Percentiles rank a stretch among this genome's conserved stretches.
phyloP scores from a whole-genome alignment of 257 asterid species.

The Solanum pinnatisectum region DNA sequence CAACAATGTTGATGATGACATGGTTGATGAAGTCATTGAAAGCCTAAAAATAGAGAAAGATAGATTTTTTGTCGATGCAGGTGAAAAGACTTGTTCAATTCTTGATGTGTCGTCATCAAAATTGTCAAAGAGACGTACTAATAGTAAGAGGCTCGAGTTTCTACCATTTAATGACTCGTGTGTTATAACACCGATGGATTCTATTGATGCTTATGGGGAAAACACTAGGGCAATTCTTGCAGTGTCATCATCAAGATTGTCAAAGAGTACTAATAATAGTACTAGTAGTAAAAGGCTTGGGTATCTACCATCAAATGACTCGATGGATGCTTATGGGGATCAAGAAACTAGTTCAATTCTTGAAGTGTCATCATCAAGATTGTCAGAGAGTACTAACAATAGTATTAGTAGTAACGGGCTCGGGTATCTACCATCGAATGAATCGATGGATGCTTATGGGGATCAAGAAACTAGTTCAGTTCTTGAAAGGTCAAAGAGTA shows the following conservation, averaged over 20 bases:
- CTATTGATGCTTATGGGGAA: constrained; percentile 5
- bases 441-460: constrained; percentile 20
- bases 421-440: background rate
- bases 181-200: constrained; percentile 27
- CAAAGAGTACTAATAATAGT: background rate
- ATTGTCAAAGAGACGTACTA: background rate
- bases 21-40: constrained; percentile 12
- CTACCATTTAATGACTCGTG: constrained; percentile 10
- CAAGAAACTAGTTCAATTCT: background rate
- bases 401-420: background rate
- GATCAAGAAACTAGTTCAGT: constrained; percentile 9
- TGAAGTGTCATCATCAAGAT: background rate
- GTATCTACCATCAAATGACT: constrained; percentile 12
- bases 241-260: background rate
- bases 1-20: background rate
- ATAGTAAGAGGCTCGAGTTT: background rate
- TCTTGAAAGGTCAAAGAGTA: background rate
- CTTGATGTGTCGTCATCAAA: constrained; percentile 13
- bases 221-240: constrained; percentile 37
- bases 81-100: constrained; percentile 31
- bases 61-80: constrained; percentile 42
- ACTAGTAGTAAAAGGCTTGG: background rate
- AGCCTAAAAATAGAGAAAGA: constrained; percentile 23
- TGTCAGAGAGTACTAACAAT: too few relatives aligned
- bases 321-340: constrained; percentile 28